Percentiles rank a stretch among this genome's conserved stretches.
phyloP scores from a whole-genome alignment of 257 asterid genomes.

The Salvia splendens region DNA sequence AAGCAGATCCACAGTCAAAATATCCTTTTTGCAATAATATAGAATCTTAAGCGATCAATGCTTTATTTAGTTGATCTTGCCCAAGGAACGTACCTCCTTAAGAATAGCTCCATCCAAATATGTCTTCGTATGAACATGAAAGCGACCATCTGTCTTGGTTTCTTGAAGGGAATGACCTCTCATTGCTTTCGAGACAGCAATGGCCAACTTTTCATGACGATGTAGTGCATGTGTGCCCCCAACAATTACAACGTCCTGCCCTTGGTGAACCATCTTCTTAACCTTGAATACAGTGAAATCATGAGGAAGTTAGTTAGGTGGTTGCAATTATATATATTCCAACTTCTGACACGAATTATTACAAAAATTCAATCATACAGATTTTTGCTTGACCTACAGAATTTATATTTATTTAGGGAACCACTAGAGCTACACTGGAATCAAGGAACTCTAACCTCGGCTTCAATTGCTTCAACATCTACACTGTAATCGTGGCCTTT shows the following conservation, averaged over 20 bases:
- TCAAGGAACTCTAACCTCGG: slow-evolving; percentile 61
- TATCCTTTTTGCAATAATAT: background rate
- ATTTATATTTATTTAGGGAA: slow-evolving; percentile 13
- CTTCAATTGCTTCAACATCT: slow-evolving; percentile 80
- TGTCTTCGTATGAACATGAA: slow-evolving; percentile 93
- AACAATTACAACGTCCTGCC: slow-evolving; percentile 85
- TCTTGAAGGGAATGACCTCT: slow-evolving; percentile 95
- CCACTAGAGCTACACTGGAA: slow-evolving; percentile 20
- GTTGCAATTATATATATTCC: slow-evolving; percentile 12
- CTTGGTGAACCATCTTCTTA: slow-evolving; percentile 82
- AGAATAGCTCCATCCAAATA: slow-evolving; percentile 97
- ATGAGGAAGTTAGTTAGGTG: slow-evolving; percentile 23
- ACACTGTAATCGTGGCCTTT: slow-evolving; percentile 89
- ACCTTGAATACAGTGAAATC: slow-evolving; percentile 54
- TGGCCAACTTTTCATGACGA: slow-evolving; percentile 90
- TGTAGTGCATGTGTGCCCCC: slow-evolving; percentile 93
- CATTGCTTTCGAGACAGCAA: slow-evolving; percentile 98
- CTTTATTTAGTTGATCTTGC: slow-evolving; percentile 24
- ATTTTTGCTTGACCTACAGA: slow-evolving; percentile 13
- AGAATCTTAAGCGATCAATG: background rate
- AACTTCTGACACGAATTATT: slow-evolving; percentile 13
- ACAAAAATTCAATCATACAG: slow-evolving; percentile 4
- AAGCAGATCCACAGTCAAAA: slow-evolving; percentile 7
- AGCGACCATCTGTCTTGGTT: slow-evolving; percentile 97
- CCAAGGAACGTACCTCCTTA: slow-evolving; percentile 63